Evolutionary conservation across 139 green algal genomes (phyloP), one percentile per base, ranked within the genome.

Genomic region (Chlamydomonas sphaeroides): DNA sequence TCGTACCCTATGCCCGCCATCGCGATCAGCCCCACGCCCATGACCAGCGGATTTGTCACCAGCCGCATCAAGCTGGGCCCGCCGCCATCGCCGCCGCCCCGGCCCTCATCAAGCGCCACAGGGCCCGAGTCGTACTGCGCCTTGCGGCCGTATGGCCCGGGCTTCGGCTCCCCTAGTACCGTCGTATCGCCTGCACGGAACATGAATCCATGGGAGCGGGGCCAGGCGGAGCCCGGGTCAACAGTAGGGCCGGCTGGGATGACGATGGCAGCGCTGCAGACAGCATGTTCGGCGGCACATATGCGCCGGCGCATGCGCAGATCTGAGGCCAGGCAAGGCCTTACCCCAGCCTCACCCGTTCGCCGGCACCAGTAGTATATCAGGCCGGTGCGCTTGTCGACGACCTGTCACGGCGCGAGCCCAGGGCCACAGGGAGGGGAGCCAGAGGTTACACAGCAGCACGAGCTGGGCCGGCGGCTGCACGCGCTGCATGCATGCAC

Each of bases 361-460:
- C 77, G 48, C 30, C 41, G 67, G 65, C 77, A 84, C 77, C 77
- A 84, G 35, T 76, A 84, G 30, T 84, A 84, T 3, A 84, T 56
- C 0, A 84, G 77, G 7, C 77, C 77, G 1, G 77, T 84, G 36
- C 32, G n/a, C 63, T 84, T 84, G 65, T 84, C 77, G 48, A 84
- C 77, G 7, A 84, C 76, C 76, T 83, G 57, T 1, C 3, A 3
- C 36, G 10, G 32, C 7, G 18, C 35, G 21, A 8, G 38, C 11
- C 36, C 2, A 5, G 21, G 35, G 42, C 10, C 11, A 14, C 11
- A 53, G 45, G 14, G 45, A 53, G 45, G 45, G 6, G 63, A 32
- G 28, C 63, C 15, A 20, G 15, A 32, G 35, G 28, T 25, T 38
- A 17, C 7, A 70, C n/a, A n/a, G n/a, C n/a, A n/a, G n/a, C n/a